These are phyloP conservation scores for Plenodomus lindquistii DNA, from an alignment of 2,329 filamentous ascomycete genomes.

Conservation along the genomic window DNA sequence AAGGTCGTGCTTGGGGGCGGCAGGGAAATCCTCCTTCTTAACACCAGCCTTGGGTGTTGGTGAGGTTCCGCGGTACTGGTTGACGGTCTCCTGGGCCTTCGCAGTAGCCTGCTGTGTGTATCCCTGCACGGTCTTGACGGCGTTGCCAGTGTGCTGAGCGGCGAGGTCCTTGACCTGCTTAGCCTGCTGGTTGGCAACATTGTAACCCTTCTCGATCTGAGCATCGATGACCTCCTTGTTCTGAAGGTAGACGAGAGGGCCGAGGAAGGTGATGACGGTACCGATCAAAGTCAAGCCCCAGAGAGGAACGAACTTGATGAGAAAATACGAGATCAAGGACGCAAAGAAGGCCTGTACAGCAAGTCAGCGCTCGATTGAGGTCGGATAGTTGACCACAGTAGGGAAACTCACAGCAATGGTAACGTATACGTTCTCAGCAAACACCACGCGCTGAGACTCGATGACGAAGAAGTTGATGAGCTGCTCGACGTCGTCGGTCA, in stretches of 20 bases:
- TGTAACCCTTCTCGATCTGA: constrained; percentile 59
- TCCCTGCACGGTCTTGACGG: constrained; percentile 60
- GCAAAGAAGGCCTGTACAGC: constrained; percentile 60
- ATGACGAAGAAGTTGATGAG: constrained; percentile 71
- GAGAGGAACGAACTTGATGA: constrained; percentile 67
- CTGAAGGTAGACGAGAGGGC: constrained; percentile 65
- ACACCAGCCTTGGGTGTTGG: constrained; percentile 35
- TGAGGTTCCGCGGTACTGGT: constrained; percentile 44
- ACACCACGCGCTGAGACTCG: constrained; percentile 68
- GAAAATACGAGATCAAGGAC: constrained; percentile 64
- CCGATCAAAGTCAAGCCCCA: constrained; percentile 65
- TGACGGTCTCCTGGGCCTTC: constrained; percentile 60
- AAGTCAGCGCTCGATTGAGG: constrained; percentile 10
- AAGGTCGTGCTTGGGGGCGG: constrained; percentile 19
- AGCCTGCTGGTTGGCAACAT: constrained; percentile 61
- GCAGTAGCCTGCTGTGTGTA: constrained; percentile 64
- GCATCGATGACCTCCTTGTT: constrained; percentile 67
- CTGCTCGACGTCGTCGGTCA: constrained; percentile 66
- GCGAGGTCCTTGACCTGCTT: constrained; percentile 63
- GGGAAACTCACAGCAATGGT: constrained; percentile 59
- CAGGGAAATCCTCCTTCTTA: constrained; percentile 21
- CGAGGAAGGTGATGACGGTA: constrained; percentile 61
- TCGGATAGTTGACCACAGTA: too few relatives aligned
- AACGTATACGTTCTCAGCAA: constrained; percentile 66
- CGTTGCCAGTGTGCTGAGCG: constrained; percentile 62